These are phyloP conservation scores for Rhododendron ovatum DNA, from an alignment of 148 eudicot genomes.

Conservation along the genomic window DNA sequence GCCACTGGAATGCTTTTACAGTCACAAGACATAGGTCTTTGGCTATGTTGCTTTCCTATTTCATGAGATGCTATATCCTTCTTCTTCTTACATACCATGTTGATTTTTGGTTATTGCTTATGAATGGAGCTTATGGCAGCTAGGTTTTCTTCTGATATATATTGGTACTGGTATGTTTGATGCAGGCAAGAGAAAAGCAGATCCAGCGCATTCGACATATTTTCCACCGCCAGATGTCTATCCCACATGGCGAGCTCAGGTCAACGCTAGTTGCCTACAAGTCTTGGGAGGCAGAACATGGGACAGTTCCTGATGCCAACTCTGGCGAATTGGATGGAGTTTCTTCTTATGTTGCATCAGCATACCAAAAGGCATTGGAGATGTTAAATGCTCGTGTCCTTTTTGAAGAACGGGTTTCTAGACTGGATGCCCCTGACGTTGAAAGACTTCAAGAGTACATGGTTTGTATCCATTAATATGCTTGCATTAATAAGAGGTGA, in stretches of 20 bases:
- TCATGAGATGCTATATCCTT: neutral
- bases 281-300: constrained; percentile 81
- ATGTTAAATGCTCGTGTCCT: constrained; percentile 58
- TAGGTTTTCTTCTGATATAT: neutral
- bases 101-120: neutral
- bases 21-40: neutral
- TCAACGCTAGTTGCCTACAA: constrained; percentile 61
- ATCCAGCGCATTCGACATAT: constrained; percentile 70
- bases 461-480: constrained; percentile 33
- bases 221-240: constrained; percentile 78
- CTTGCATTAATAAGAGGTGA: neutral
- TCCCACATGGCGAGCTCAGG: constrained; percentile 53
- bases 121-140: neutral
- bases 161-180: neutral
- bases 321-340: constrained; percentile 52
- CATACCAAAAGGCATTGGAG: constrained; percentile 73
- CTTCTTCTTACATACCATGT: neutral
- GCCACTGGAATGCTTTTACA: neutral
- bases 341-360: constrained; percentile 58
- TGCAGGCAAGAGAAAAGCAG: constrained; percentile 80
- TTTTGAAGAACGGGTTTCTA: constrained; percentile 68
- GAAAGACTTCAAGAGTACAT: constrained; percentile 69
- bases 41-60: neutral
- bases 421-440: constrained; percentile 43
- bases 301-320: constrained; percentile 42